phyloP scores from a whole-genome alignment of 352 stramenopile genomes.

The Globisporangium emineosum region DNA sequence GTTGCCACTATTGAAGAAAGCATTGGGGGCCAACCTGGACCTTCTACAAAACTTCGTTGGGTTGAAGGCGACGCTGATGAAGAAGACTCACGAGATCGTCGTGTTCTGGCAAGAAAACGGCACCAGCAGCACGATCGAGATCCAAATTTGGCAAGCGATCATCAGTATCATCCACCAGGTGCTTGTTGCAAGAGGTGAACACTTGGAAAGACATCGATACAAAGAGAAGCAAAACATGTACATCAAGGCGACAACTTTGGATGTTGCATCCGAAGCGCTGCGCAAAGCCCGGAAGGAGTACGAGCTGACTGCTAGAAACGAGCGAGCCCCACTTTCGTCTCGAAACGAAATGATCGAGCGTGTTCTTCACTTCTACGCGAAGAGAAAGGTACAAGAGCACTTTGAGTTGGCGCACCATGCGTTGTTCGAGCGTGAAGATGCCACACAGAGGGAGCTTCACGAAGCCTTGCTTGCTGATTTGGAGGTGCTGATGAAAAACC shows the following conservation, averaged over 20 bases:
- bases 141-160: conserved; percentile 45
- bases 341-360: conserved; percentile 72
- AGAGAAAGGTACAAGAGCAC: conserved; percentile 58
- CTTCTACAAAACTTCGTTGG: conserved; percentile 32
- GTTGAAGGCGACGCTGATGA: conserved; percentile 46
- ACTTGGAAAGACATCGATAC: conserved; percentile 34
- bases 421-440: conserved; percentile 20
- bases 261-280: conserved; percentile 49
- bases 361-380: conserved; percentile 57
- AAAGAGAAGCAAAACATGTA: conserved; percentile 54
- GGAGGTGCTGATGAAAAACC: conserved; percentile 47
- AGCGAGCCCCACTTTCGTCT: conserved; percentile 39
- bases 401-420: conserved; percentile 55
- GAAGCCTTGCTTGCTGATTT: conserved; percentile 45
- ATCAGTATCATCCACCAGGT: conserved; percentile 48
- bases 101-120: conserved; percentile 48
- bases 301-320: not conserved
- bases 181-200: conserved; percentile 52
- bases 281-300: conserved; percentile 26
- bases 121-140: conserved; percentile 48
- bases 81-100: conserved; percentile 34
- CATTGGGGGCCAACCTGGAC: conserved; percentile 26
- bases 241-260: conserved; percentile 43
- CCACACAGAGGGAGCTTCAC: conserved; percentile 28
- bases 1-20: conserved; percentile 33